Evolutionary conservation across 371 early-diverging fungal genomes (phyloP).

Genomic region (Lichtheimia ramosa): DNA sequence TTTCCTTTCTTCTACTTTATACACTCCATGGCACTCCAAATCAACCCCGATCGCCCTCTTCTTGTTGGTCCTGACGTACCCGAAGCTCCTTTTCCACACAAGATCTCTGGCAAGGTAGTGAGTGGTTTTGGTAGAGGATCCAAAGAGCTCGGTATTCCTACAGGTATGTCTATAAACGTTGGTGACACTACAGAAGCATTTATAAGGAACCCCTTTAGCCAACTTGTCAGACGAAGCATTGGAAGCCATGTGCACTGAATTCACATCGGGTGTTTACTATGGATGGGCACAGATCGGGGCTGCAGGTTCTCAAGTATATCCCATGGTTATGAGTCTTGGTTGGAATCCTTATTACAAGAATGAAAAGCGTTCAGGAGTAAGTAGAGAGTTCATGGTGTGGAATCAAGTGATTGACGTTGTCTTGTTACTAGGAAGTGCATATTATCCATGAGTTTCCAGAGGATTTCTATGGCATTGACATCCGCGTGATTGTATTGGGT

Average conservation of each 20-base stretch:
- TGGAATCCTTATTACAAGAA: constrained; percentile 99
- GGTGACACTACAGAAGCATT: not conserved
- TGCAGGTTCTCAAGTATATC: constrained; percentile 59
- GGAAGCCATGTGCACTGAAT: constrained; percentile 55
- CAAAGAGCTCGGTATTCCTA: constrained; percentile 96
- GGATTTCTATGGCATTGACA: constrained; percentile 89
- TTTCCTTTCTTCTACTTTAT: not conserved
- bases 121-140: constrained; percentile 95
- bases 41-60: constrained; percentile 56
- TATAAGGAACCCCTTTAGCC: constrained; percentile 50
- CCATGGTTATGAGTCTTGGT: constrained; percentile 98
- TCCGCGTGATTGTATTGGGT: constrained; percentile 83
- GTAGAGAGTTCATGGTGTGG: constrained; percentile 15
- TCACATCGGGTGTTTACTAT: constrained; percentile 91
- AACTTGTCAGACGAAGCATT: constrained; percentile 87
- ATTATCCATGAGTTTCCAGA: constrained; percentile 82
- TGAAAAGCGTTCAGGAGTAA: constrained; percentile 89
- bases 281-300: constrained; percentile 87
- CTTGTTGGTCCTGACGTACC: constrained; percentile 61
- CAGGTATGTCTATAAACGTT: constrained; percentile 58
- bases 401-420: not conserved
- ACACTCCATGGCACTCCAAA: constrained; percentile 4
- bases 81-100: constrained; percentile 66
- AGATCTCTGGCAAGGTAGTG: constrained; percentile 77
- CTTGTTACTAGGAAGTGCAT: constrained; percentile 86